These are phyloP conservation scores for Macaranga tanarius DNA, from an alignment of 441 rosid genomes.

Conservation along the genomic window DNA sequence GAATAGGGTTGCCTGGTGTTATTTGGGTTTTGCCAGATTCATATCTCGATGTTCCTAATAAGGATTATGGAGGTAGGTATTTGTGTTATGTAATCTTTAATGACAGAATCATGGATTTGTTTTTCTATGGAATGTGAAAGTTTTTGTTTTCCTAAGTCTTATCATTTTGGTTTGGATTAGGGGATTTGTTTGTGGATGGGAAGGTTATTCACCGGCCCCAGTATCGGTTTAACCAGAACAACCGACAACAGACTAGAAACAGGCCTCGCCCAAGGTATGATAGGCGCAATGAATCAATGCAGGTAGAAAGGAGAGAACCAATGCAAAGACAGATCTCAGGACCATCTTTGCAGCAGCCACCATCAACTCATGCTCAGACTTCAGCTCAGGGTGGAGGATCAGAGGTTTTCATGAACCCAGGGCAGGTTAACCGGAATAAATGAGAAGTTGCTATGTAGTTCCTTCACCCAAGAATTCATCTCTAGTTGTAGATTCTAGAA, in stretches of 20 bases:
- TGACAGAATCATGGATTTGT: not conserved
- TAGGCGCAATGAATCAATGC: constrained; percentile 68
- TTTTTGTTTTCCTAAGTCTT: not conserved
- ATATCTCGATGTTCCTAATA: constrained; percentile 90
- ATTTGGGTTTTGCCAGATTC: constrained; percentile 98
- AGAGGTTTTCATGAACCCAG: constrained; percentile 18
- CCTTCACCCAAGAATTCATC: not conserved
- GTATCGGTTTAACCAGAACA: constrained; percentile 51
- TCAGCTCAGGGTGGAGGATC: constrained; percentile 26
- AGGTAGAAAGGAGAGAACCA: constrained; percentile 70
- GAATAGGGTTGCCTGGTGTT: constrained; percentile 74
- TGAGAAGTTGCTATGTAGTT: not conserved
- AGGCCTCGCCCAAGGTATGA: constrained; percentile 72
- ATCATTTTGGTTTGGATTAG: constrained; percentile 35
- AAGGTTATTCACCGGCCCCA: constrained; percentile 88
- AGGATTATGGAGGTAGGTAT: constrained; percentile 87
- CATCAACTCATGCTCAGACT: constrained; percentile 25
- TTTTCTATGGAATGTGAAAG: not conserved
- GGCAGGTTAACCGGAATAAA: constrained; percentile 14
- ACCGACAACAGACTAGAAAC: constrained; percentile 46
- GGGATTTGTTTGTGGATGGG: constrained; percentile 82
- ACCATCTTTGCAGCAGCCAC: constrained; percentile 19
- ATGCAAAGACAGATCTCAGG: constrained; percentile 30
- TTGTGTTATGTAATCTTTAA: not conserved
- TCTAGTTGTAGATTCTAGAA: not conserved